These are phyloP conservation scores for Xerocomus brunneocitrinus DNA, from an alignment of 768 basidiomycete genomes.

Conservation along the genomic window DNA sequence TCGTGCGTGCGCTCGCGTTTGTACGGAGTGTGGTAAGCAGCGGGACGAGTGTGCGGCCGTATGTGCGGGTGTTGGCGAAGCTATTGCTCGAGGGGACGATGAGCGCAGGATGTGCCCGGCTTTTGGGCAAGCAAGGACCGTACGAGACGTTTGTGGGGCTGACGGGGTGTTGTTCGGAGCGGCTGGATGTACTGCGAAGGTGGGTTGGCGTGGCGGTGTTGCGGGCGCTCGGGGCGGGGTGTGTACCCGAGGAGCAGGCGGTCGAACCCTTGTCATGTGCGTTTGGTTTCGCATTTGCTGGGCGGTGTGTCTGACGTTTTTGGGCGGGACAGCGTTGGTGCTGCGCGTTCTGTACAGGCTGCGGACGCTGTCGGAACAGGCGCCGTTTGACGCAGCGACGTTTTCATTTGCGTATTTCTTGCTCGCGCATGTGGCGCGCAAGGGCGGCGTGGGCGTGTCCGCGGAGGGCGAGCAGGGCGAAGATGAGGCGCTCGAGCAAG, in stretches of 20 bases:
- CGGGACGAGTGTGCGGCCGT: conserved; percentile 46
- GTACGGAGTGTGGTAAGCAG: conserved; percentile 53
- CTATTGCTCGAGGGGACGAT: conserved; percentile 66
- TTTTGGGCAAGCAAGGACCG: conserved; percentile 47
- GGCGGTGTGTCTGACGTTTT: neutral
- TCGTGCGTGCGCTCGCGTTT: conserved; percentile 68
- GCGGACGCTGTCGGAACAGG: conserved; percentile 73
- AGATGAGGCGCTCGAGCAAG: conserved; percentile 74
- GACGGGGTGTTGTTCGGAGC: conserved; percentile 64
- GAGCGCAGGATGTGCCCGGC: conserved; percentile 43
- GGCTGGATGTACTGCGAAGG: conserved; percentile 60
- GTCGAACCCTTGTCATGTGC: conserved; percentile 58
- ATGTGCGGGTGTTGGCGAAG: conserved; percentile 54
- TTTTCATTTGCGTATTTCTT: conserved; percentile 81
- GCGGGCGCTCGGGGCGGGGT: conserved; percentile 58
- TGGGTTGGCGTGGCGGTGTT: conserved; percentile 86
- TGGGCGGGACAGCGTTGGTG: conserved; percentile 54
- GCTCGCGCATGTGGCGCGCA: conserved; percentile 58
- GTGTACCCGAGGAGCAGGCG: conserved; percentile 67
- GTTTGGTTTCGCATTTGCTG: neutral
- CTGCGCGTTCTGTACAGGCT: conserved; percentile 84
- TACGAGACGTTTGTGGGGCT: conserved; percentile 77
- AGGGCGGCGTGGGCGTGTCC: conserved; percentile 60
- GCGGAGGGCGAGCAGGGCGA: conserved; percentile 20
- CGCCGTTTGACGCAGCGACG: conserved; percentile 79